A percentile compares a stretch with the other conserved stretches of the same genome.
These are phyloP conservation scores for Colletotrichum agaves DNA, from an alignment of 2,329 filamentous ascomycete genomes.

Conservation along the genomic window DNA sequence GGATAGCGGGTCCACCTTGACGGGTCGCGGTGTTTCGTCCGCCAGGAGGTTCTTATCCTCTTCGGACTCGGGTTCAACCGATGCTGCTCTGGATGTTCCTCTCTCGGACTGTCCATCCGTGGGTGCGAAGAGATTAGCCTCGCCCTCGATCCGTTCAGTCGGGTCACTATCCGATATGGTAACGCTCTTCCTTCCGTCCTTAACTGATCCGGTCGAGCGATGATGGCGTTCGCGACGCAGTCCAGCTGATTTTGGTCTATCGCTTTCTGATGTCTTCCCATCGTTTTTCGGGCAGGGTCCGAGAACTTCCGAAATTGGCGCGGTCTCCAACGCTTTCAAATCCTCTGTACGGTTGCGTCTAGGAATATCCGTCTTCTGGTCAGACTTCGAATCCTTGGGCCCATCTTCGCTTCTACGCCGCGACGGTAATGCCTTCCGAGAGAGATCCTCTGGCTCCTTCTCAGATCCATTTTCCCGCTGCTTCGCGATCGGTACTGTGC, in stretches of 20 bases:
- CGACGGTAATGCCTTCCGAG: neutral
- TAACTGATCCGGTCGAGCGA: slow-evolving; percentile 58
- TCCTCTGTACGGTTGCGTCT: neutral
- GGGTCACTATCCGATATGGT: slow-evolving; percentile 62
- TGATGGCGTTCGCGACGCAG: slow-evolving; percentile 53
- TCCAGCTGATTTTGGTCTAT: slow-evolving; percentile 49
- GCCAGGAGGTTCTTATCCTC: slow-evolving; percentile 42
- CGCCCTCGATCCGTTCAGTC: slow-evolving; percentile 65
- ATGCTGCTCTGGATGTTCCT: slow-evolving; percentile 63
- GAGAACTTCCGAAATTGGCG: neutral
- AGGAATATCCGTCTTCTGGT: neutral
- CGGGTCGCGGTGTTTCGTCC: slow-evolving; percentile 60
- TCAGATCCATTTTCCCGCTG: neutral
- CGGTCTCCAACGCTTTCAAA: neutral
- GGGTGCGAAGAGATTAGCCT: slow-evolving; percentile 66
- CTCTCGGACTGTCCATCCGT: slow-evolving; percentile 65
- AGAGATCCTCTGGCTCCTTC: neutral
- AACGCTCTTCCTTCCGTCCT: slow-evolving; percentile 60
- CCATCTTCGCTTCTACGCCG: slow-evolving; percentile 16
- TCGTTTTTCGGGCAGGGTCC: neutral
- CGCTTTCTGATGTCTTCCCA: slow-evolving; percentile 35
- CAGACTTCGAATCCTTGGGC: neutral
- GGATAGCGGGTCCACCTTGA: slow-evolving; percentile 56
- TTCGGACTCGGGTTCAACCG: slow-evolving; percentile 52
- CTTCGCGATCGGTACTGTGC: neutral